A percentile compares a stretch with the other conserved stretches of the same genome.
Evolutionary conservation across 208 protist genomes (phyloP).

Genomic region (Vickermania ingenoplastis): DNA sequence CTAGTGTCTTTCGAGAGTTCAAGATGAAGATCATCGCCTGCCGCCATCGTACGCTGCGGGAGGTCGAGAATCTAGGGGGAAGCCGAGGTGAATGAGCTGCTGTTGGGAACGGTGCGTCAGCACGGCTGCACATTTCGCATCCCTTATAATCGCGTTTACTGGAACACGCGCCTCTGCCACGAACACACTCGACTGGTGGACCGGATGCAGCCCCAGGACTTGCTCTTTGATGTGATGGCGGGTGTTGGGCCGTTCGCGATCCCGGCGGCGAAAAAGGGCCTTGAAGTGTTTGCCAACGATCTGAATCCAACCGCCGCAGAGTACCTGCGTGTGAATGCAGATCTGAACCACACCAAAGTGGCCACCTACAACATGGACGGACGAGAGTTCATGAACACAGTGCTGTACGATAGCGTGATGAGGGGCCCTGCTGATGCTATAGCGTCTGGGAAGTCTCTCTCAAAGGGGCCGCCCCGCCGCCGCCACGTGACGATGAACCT

Average conservation of each 20-base stretch:
- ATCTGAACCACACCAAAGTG: constrained; percentile 79
- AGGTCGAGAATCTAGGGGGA: constrained; percentile 6
- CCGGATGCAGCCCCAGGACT: constrained; percentile 51
- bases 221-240: constrained; percentile 94
- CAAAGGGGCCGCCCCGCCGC: constrained; percentile 13
- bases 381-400: constrained; percentile 86
- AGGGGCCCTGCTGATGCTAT: not conserved
- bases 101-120: constrained; percentile 82
- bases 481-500: constrained; percentile 96
- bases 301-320: constrained; percentile 93
- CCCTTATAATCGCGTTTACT: constrained; percentile 97
- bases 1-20: constrained; percentile 94
- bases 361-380: constrained; percentile 91
- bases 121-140: constrained; percentile 91
- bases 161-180: constrained; percentile 93
- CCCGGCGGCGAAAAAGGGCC: constrained; percentile 82
- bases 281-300: constrained; percentile 94
- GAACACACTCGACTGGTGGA: constrained; percentile 92
- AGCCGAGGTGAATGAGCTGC: constrained; percentile 22
- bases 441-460: not conserved
- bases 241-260: constrained; percentile 97
- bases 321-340: constrained; percentile 86
- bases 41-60: constrained; percentile 13
- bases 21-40: constrained; percentile 95
- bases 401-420: constrained; percentile 40